Percentiles rank a stretch among this genome's conserved stretches.
These are phyloP conservation scores for Aspergillus tamarii DNA, from an alignment of 2,329 filamentous ascomycete species.

Conservation along the genomic window DNA sequence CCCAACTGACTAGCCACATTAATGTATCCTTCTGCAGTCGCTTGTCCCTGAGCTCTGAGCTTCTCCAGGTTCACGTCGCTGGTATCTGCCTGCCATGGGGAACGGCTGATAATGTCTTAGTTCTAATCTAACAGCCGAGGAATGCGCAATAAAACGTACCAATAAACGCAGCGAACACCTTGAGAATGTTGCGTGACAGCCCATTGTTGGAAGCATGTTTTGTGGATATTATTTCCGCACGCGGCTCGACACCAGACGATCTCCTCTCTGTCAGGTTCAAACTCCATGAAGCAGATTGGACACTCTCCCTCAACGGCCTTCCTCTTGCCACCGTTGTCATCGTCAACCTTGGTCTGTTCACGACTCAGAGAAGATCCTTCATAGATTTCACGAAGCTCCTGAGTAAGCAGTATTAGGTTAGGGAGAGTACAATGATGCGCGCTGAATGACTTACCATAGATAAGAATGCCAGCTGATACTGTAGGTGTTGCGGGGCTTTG, in stretches of 20 bases:
- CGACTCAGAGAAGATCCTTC: constrained; percentile 55
- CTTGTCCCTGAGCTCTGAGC: constrained; percentile 32
- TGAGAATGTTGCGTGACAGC: constrained; percentile 36
- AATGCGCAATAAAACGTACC: constrained; percentile 32
- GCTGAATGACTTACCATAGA: constrained; percentile 42
- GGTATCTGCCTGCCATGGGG: constrained; percentile 43
- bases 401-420: not conserved
- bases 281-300: constrained; percentile 64
- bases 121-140: not conserved
- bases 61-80: constrained; percentile 33
- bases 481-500: constrained; percentile 58
- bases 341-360: constrained; percentile 37
- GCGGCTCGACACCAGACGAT: constrained; percentile 62
- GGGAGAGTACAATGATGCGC: not conserved
- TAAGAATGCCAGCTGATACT: constrained; percentile 65
- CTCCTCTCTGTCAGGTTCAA: constrained; percentile 50
- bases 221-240: constrained; percentile 67
- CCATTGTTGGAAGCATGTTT: constrained; percentile 61
- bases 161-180: constrained; percentile 50
- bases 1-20: constrained; percentile 50
- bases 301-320: constrained; percentile 66
- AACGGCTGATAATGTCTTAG: constrained; percentile 36
- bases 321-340: constrained; percentile 51
- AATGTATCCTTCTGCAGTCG: constrained; percentile 46
- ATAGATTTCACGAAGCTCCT: constrained; percentile 62